phyloP scores from a whole-genome alignment of 805 yeast species.

The Pichia nakasei region DNA sequence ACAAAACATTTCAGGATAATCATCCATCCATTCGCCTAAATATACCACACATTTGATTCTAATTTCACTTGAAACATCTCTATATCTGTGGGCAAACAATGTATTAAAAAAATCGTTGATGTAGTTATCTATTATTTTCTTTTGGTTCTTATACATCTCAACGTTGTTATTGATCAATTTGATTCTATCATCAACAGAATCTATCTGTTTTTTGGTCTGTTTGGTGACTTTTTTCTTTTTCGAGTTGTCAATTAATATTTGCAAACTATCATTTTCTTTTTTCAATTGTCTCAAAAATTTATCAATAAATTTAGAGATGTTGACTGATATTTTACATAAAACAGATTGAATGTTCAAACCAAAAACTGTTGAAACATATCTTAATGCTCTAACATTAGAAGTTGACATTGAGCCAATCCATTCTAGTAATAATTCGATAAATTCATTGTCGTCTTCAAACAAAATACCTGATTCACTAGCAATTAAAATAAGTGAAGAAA shows the following conservation, averaged over 20 bases:
- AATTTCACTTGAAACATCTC: slow-evolving; percentile 67
- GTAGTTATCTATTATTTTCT: slow-evolving; percentile 44
- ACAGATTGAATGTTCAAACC: slow-evolving; percentile 52
- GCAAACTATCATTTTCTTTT: slow-evolving; percentile 15
- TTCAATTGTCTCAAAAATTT: slow-evolving; percentile 38
- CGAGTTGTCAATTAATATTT: slow-evolving; percentile 3
- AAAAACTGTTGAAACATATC: slow-evolving; percentile 56
- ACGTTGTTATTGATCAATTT: slow-evolving; percentile 38
- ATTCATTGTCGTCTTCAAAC: slow-evolving; percentile 31
- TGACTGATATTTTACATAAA: slow-evolving; percentile 42
- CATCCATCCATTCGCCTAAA: slow-evolving; percentile 65
- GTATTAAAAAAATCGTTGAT: slow-evolving; percentile 59
- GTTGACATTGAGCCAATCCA: slow-evolving; percentile 75
- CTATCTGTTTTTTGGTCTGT: slow-evolving; percentile 25
- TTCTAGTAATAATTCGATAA: slow-evolving; percentile 50
- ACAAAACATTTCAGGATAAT: slow-evolving; percentile 61
- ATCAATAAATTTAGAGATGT: slow-evolving; percentile 29
- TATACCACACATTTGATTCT: slow-evolving; percentile 59
- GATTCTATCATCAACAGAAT: slow-evolving; percentile 32
- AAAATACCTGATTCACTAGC: slow-evolving; percentile 58
- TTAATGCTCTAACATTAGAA: slow-evolving; percentile 58
- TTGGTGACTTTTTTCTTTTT: slow-evolving; percentile 13
- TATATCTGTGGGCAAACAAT: slow-evolving; percentile 66
- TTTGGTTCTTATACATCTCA: slow-evolving; percentile 36
- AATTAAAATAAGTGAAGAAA: slow-evolving; percentile 39